phyloP scores from a whole-genome alignment of 345 rosid genomes.

The Clausena lansium region DNA sequence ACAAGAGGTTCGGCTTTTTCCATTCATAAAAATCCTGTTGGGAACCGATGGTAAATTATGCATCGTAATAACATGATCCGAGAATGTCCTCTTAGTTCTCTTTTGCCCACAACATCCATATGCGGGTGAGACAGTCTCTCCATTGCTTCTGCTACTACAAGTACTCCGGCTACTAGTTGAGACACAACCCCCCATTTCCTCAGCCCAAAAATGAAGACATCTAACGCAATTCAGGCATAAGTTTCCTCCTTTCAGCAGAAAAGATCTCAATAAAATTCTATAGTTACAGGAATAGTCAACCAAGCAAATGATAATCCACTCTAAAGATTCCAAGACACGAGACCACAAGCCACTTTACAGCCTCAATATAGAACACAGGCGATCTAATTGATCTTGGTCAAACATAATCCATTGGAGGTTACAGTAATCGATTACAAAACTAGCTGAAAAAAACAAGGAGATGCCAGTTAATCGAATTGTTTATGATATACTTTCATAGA shows the following conservation, averaged over 20 bases:
- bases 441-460: slow-evolving; percentile 49
- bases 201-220: slow-evolving; percentile 41
- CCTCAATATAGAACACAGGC: slow-evolving; percentile 33
- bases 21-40: slow-evolving; percentile 68
- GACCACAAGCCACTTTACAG: slow-evolving; percentile 27
- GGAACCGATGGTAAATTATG: slow-evolving; percentile 77
- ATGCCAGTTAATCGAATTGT: slow-evolving; percentile 42
- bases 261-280: slow-evolving; percentile 40
- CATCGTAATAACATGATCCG: slow-evolving; percentile 54
- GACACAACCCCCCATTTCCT: slow-evolving; percentile 88
- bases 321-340: slow-evolving; percentile 45
- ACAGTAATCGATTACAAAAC: slow-evolving; percentile 32
- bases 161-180: slow-evolving; percentile 82
- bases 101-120: slow-evolving; percentile 71
- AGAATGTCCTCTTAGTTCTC: slow-evolving; percentile 65
- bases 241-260: slow-evolving; percentile 31
- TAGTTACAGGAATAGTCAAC: slow-evolving; percentile 35
- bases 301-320: slow-evolving; percentile 20
- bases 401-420: slow-evolving; percentile 39
- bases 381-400: slow-evolving; percentile 47
- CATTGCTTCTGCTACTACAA: slow-evolving; percentile 77
- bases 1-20: slow-evolving; percentile 85
- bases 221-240: slow-evolving; percentile 19
- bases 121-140: slow-evolving; percentile 52
- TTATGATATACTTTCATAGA: slow-evolving; percentile 31